Percentiles rank a stretch among this genome's conserved stretches.
Evolutionary conservation across 2,329 filamentous ascomycete genomes (phyloP).

Genomic region (Ophiostoma himal-ulmi): DNA sequence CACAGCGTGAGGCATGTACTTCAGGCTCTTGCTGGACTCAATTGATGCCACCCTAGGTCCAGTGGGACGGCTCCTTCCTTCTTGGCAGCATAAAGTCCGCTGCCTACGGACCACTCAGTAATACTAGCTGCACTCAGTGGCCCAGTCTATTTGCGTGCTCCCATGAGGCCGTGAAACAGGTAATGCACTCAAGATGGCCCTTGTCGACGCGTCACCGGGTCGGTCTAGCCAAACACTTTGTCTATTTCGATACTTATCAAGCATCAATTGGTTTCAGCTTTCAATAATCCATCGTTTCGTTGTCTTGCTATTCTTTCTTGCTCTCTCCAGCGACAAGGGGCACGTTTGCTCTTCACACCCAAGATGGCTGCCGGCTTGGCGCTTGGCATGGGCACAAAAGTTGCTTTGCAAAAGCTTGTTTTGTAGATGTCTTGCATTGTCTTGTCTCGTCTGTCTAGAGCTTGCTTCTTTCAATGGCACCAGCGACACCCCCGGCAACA

Average conservation of each 20-base stretch:
- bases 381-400: not conserved
- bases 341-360: too few relatives aligned
- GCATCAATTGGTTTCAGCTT: not conserved
- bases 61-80: not conserved
- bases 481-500: not conserved
- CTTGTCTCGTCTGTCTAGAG: not conserved
- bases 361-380: not conserved
- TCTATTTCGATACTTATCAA: too few relatives aligned
- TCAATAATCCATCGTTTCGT: not conserved
- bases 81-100: conserved; percentile 8
- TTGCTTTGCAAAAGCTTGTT: not conserved
- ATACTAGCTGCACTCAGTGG: not conserved
- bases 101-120: not conserved
- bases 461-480: not conserved
- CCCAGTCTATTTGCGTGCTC: not conserved
- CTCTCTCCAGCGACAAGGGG: too few relatives aligned
- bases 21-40: not conserved
- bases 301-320: too few relatives aligned
- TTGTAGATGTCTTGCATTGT: not conserved
- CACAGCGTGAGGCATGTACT: not conserved
- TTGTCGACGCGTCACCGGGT: not conserved
- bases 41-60: not conserved
- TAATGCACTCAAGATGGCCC: not conserved
- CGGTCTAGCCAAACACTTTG: too few relatives aligned
- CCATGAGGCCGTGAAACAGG: not conserved